Conservation (phyloP, 352 stramenopile genomes). For the Globisporangium viniferum region DNA sequence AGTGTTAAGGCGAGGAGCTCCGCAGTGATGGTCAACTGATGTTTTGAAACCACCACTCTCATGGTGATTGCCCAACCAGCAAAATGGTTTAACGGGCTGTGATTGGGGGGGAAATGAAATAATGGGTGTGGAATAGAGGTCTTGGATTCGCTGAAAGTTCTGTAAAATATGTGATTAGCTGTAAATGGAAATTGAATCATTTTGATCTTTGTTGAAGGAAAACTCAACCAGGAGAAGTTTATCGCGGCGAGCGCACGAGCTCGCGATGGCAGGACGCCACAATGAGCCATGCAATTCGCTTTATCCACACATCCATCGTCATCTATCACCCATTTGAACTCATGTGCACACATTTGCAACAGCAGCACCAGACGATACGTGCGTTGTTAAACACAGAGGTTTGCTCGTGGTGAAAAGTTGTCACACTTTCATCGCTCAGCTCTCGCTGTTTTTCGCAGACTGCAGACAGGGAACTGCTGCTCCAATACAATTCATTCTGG, state of each 20-base stretch:
- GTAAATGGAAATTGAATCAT: not conserved
- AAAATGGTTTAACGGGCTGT: not conserved
- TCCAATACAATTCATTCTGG: too few relatives aligned
- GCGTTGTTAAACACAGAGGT: not conserved
- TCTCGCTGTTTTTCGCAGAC: not conserved
- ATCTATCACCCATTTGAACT: not conserved
- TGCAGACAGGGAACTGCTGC: too few relatives aligned
- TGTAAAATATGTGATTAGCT: not conserved
- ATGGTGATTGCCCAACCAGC: not conserved
- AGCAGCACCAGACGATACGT: not conserved
- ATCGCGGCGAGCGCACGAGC: not conserved
- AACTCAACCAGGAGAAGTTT: not conserved
- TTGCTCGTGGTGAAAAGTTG: not conserved
- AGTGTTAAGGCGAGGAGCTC: not conserved
- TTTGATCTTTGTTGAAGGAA: not conserved
- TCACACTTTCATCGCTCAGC: not conserved
- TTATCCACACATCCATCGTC: not conserved
- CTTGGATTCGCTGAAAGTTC: not conserved
- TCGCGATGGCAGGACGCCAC: not conserved
- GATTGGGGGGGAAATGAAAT: constrained; percentile 1
- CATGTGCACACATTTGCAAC: not conserved
- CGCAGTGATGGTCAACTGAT: constrained; percentile 6
- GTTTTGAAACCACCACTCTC: not conserved
- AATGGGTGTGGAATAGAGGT: not conserved
- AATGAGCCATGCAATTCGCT: not conserved